Conservation (phyloP, 2,329 filamentous ascomycete genomes). For the Ustilaginoidea virens region DNA sequence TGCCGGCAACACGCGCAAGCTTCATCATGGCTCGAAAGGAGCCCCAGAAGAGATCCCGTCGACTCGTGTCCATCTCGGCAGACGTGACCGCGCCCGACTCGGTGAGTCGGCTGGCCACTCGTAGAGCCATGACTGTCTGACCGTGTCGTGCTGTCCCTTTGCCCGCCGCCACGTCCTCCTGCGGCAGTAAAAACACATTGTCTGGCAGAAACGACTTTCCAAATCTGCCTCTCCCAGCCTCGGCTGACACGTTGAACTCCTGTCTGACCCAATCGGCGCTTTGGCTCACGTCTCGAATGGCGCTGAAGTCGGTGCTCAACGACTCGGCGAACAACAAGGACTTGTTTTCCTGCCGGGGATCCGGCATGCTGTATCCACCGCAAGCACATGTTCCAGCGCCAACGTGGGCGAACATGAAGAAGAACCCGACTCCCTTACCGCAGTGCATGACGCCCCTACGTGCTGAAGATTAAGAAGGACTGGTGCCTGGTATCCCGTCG, state of each 20-base stretch:
- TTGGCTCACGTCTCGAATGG: slow-evolving; percentile 28
- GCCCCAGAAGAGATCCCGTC: slow-evolving; percentile 52
- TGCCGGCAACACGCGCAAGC: slow-evolving; percentile 43
- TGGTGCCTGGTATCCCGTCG: no score
- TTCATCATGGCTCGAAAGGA: slow-evolving; percentile 55
- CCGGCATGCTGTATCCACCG: slow-evolving; percentile 48
- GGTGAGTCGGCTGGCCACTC: slow-evolving; percentile 29
- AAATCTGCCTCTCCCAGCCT: slow-evolving; percentile 43
- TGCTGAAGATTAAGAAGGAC: no score
- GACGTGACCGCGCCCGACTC: slow-evolving; percentile 37
- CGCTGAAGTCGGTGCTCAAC: slow-evolving; percentile 57
- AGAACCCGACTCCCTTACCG: not conserved
- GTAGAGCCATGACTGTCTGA: slow-evolving; percentile 35
- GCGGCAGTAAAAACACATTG: slow-evolving; percentile 41
- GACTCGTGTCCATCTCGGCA: slow-evolving; percentile 47
- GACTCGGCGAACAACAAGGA: slow-evolving; percentile 48
- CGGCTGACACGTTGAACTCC: slow-evolving; percentile 47
- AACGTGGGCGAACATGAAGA: slow-evolving; percentile 6
- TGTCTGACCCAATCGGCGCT: slow-evolving; percentile 51
- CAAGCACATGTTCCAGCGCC: slow-evolving; percentile 46
- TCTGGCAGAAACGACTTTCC: slow-evolving; percentile 44
- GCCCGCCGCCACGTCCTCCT: slow-evolving; percentile 14
- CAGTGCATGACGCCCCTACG: slow-evolving; percentile 2
- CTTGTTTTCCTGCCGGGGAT: slow-evolving; percentile 19
- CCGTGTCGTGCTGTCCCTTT: no score